Base-by-base conservation (phyloP, 495 filamentous ascomycete genomes). In the Paragyromitra xinjiangensis region DNA sequence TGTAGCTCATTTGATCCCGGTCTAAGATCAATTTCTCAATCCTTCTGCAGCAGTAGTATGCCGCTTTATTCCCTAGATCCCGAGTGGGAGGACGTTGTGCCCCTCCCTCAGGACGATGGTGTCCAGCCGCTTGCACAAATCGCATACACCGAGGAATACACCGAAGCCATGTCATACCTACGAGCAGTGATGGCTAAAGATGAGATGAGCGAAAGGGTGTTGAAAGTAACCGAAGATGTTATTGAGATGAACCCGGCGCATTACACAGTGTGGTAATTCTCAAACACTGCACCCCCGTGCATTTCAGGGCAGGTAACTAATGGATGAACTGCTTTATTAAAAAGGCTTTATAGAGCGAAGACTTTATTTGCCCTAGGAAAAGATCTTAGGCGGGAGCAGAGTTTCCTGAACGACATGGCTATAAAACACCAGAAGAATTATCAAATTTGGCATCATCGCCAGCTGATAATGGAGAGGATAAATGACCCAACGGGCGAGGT, bases 381-480 rank as follows among this genome's bases (percentile, higher is more conserved):
- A 62, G 87, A 91, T 73, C 87, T 98, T 64, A 81, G 82, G 0
- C 86, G 91, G 71, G 95, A 99, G 82, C 84, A 97, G 29, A 85
- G 87, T 51, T 99, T 94, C 93, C 84, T 99, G 26, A 97, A 97
- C 81, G 85, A 87, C 1, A 88, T 97, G 19, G 91, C 95, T 3
- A 84, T 97, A 55, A 88, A 88, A 34, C 90, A 97, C 81, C 88
- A 95, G 80, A 99, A 99, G 83, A 99, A 98, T 83, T 99, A 98
- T 84, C 95, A 99, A 83, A 98, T 98, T 82, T 98, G 95, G 95
- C 94, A 97, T 81, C 96, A 98, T 83, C 92, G 95, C 34, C 93
- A 97, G 84, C 87, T 94, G 45, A 85, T 99, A 22, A 88, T 97
- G 82, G 88, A 92, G 64, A 75, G 71, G 53, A 81, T 87, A 51